These are phyloP conservation scores for Fusarium praegraminearum DNA, from an alignment of 2,329 filamentous ascomycete species.

Conservation along the genomic window DNA sequence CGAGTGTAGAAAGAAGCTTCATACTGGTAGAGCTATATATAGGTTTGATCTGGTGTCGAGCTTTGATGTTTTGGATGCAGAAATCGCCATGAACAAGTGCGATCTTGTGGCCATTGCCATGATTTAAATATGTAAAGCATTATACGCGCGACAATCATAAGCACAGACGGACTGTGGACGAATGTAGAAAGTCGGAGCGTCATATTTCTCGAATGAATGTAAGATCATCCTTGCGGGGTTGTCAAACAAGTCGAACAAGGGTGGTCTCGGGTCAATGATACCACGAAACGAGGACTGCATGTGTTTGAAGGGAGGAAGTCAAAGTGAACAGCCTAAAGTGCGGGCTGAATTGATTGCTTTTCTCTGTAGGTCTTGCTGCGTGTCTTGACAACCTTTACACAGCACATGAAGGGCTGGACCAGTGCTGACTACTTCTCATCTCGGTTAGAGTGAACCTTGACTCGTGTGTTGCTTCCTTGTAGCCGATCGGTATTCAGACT, in stretches of 20 bases:
- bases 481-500: not conserved
- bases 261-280: constrained; percentile 15
- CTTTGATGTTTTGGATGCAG: not conserved
- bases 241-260: not conserved
- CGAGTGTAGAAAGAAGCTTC: not conserved
- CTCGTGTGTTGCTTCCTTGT: not conserved
- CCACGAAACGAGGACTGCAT: not conserved
- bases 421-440: not conserved
- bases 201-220: not conserved
- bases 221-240: not conserved
- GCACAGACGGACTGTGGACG: not conserved
- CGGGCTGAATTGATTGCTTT: not conserved
- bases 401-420: no score
- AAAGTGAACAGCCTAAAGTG: not conserved
- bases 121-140: not conserved
- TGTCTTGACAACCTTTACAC: no score
- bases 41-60: no score
- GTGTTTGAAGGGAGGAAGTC: not conserved
- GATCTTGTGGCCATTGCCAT: not conserved
- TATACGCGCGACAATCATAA: not conserved
- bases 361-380: no score
- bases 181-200: not conserved
- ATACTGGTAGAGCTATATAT: not conserved
- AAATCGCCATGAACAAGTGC: not conserved
- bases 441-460: not conserved